These are phyloP conservation scores for Macrophomina pseudophaseolina DNA, from an alignment of 2,329 filamentous ascomycete genomes.

Conservation along the genomic window DNA sequence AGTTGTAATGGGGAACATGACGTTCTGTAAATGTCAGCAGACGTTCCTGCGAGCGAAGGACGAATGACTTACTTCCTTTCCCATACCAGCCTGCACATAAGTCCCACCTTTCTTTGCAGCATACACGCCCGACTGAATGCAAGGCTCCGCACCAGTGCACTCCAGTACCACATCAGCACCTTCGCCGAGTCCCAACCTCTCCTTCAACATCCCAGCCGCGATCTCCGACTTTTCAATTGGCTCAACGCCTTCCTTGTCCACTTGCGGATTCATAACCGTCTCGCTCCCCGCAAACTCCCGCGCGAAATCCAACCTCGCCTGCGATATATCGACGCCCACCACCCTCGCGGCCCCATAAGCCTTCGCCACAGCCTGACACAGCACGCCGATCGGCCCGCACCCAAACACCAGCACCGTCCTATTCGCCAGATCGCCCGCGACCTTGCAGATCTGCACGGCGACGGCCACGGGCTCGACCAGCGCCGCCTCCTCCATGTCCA, in stretches of 20 bases:
- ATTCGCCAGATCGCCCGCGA: conserved; percentile 29
- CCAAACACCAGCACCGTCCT: conserved; percentile 33
- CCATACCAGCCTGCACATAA: conserved; percentile 36
- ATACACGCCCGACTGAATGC: conserved; percentile 32
- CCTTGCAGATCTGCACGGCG: conserved; percentile 35
- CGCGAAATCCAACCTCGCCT: conserved; percentile 34
- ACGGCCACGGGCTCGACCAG: conserved; percentile 37
- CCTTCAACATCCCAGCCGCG: conserved; percentile 29
- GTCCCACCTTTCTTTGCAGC: conserved; percentile 31
- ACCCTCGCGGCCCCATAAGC: conserved; percentile 33
- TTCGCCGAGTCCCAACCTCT: conserved; percentile 30
- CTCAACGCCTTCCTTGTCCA: conserved; percentile 23
- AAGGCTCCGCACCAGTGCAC: conserved; percentile 33
- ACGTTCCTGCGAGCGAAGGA: too few relatives aligned
- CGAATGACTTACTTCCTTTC: conserved; percentile 29
- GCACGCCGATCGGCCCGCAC: conserved; percentile 35
- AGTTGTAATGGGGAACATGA: conserved; percentile 58
- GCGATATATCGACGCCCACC: conserved; percentile 32
- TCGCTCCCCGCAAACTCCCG: conserved; percentile 31
- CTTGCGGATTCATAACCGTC: conserved; percentile 27
- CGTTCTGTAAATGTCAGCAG: conserved; percentile 37
- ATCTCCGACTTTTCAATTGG: conserved; percentile 28
- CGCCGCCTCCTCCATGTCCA: conserved; percentile 35
- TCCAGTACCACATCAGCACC: conserved; percentile 35
- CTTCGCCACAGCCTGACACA: conserved; percentile 34